phyloP scores from a whole-genome alignment of 2,329 filamentous ascomycete genomes.

The Exophiala xenobiotica region DNA sequence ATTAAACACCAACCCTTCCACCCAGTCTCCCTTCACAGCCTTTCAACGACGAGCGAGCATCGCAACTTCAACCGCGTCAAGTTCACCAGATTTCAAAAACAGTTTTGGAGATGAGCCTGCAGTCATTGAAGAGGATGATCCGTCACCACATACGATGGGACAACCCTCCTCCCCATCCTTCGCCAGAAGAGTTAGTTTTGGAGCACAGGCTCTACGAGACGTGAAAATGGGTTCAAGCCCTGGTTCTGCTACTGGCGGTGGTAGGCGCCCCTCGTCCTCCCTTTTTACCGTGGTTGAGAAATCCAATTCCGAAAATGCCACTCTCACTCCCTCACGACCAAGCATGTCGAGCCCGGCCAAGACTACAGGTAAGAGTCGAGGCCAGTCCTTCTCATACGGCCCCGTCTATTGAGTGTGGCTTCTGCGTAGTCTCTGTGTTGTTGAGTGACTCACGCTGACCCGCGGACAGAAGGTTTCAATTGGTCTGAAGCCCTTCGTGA shows the following conservation, averaged over 20 bases:
- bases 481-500: slow-evolving; percentile 95
- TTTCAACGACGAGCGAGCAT: slow-evolving; percentile 63
- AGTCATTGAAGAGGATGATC: slow-evolving; percentile 66
- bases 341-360: slow-evolving; percentile 30
- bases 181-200: slow-evolving; percentile 83
- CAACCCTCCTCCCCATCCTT: slow-evolving; percentile 71
- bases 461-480: slow-evolving; percentile 87
- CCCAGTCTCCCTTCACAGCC: slow-evolving; percentile 53
- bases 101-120: slow-evolving; percentile 40
- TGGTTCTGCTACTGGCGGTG: slow-evolving; percentile 64
- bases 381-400: slow-evolving; percentile 47
- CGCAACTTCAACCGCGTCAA: slow-evolving; percentile 58
- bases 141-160: slow-evolving; percentile 62
- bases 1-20: slow-evolving; percentile 64
- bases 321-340: slow-evolving; percentile 23
- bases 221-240: slow-evolving; percentile 63
- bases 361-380: slow-evolving; percentile 54
- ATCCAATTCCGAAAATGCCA: slow-evolving; percentile 26
- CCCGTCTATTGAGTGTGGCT: neutral
- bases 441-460: slow-evolving; percentile 8
- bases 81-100: slow-evolving; percentile 37
- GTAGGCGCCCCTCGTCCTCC: slow-evolving; percentile 51
- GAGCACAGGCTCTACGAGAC: slow-evolving; percentile 73
- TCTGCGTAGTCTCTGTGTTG: neutral
- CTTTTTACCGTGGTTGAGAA: slow-evolving; percentile 37